Percentiles rank a stretch among this genome's conserved stretches.
Conservation (phyloP, 169 alveolate species). For the Plasmodium billcollinsi region DNA sequence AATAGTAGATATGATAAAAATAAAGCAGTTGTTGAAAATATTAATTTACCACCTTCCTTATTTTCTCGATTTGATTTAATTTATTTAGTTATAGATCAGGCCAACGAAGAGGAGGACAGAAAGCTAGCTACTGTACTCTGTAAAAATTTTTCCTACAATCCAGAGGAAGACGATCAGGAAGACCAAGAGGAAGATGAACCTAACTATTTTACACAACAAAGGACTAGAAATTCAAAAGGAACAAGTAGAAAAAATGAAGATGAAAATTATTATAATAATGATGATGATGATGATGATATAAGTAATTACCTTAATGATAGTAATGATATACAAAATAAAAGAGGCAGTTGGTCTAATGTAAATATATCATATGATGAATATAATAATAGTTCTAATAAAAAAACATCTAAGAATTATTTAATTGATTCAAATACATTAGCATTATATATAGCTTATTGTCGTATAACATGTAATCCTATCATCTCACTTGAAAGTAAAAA, state of each 20-base stretch:
- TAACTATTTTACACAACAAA: conserved; percentile 71
- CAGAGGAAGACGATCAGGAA: conserved; percentile 77
- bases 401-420: conserved; percentile 39
- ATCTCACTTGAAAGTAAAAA: conserved; percentile 92
- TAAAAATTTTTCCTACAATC: conserved; percentile 80
- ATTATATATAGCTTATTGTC: conserved; percentile 93
- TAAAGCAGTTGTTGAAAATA: conserved; percentile 97
- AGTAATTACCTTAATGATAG: neutral
- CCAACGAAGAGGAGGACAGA: conserved; percentile 91
- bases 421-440: conserved; percentile 85
- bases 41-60: conserved; percentile 98
- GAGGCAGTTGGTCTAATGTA: conserved; percentile 2
- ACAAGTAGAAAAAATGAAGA: conserved; percentile 40
- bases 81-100: conserved; percentile 92
- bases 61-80: conserved; percentile 96
- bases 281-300: conserved; percentile 22
- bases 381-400: conserved; percentile 22
- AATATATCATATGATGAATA: conserved; percentile 39
- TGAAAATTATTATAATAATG: conserved; percentile 26
- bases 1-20: conserved; percentile 96
- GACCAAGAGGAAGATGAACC: conserved; percentile 57
- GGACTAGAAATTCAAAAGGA: conserved; percentile 74
- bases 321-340: conserved; percentile 2
- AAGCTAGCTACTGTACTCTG: conserved; percentile 83
- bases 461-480: conserved; percentile 93